Percentiles rank a stretch among this genome's conserved stretches.
Conservation (phyloP, 768 basidiomycete genomes). For the Boletus tomentosulus region DNA sequence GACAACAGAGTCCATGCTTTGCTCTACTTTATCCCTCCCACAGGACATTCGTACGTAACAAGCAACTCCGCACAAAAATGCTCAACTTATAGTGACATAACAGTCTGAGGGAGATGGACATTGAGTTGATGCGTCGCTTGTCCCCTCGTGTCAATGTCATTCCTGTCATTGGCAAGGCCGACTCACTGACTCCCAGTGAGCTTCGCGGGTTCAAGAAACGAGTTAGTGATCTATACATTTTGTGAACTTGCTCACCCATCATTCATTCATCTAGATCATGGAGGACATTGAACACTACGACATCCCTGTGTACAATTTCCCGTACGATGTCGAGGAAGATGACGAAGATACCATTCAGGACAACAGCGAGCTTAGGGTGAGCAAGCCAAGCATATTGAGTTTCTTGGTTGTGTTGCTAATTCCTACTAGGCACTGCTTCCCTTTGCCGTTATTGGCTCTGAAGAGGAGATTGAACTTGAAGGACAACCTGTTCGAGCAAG, state of each 20-base stretch:
- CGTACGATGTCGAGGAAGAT: slow-evolving; percentile 98
- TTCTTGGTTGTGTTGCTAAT: slow-evolving; percentile 5
- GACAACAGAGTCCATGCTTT: slow-evolving; percentile 97
- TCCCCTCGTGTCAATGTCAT: slow-evolving; percentile 99
- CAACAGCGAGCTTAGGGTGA: slow-evolving; percentile 89
- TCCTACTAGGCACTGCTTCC: slow-evolving; percentile 74
- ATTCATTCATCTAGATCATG: slow-evolving; percentile 68
- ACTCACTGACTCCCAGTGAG: slow-evolving; percentile 90
- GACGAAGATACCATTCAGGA: slow-evolving; percentile 98
- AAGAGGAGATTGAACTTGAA: slow-evolving; percentile 92
- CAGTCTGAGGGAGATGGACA: slow-evolving; percentile 95
- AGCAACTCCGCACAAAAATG: not conserved
- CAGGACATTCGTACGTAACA: slow-evolving; percentile 84
- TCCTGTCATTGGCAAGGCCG: slow-evolving; percentile 95
- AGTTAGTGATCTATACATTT: slow-evolving; percentile 36
- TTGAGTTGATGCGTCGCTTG: slow-evolving; percentile 96
- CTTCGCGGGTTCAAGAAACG: slow-evolving; percentile 95
- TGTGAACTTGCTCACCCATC: not conserved
- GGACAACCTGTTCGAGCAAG: slow-evolving; percentile 90
- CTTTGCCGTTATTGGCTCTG: slow-evolving; percentile 95
- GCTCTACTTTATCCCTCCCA: slow-evolving; percentile 97
- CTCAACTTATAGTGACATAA: not conserved
- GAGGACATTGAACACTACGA: slow-evolving; percentile 99
- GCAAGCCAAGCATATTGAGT: slow-evolving; percentile 21
- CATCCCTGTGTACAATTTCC: slow-evolving; percentile 99